A percentile compares a stretch with the other conserved stretches of the same genome.
phyloP scores from a whole-genome alignment of 2,329 filamentous ascomycete genomes.

The Acephala macrosclerotiorum region DNA sequence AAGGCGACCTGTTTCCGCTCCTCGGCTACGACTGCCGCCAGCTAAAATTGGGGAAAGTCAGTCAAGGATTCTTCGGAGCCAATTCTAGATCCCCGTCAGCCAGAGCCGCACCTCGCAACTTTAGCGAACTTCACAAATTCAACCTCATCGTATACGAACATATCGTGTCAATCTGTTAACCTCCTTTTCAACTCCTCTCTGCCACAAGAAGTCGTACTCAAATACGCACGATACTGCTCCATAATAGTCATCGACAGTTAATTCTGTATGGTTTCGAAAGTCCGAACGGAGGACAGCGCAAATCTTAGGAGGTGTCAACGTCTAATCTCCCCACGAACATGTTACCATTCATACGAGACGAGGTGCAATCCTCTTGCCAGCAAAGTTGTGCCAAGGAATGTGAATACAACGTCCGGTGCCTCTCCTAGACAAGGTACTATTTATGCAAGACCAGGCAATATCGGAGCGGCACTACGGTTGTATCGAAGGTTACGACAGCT shows the following conservation, averaged over 20 bases:
- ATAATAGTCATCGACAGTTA: slow-evolving; percentile 2
- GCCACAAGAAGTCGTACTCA: slow-evolving; percentile 11
- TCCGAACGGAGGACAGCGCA: slow-evolving; percentile 20
- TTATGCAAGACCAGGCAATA: slow-evolving; percentile 30
- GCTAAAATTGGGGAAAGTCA: too few relatives aligned
- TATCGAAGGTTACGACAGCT: slow-evolving; percentile 8
- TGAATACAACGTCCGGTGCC: slow-evolving; percentile 27
- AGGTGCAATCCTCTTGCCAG: too few relatives aligned
- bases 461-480: slow-evolving; percentile 24
- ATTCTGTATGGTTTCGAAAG: slow-evolving; percentile 17
- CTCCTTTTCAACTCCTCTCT: slow-evolving; percentile 6
- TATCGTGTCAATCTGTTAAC: slow-evolving; percentile 10
- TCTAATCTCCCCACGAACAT: slow-evolving; percentile 20
- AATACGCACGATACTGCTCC: slow-evolving; percentile 6
- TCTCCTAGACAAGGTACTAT: slow-evolving; percentile 28
- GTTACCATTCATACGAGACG: too few relatives aligned
- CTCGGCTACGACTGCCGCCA: too few relatives aligned
- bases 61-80: slow-evolving; percentile 4
- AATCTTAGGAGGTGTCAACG: slow-evolving; percentile 22
- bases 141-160: slow-evolving; percentile 11
- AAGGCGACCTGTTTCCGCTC: too few relatives aligned
- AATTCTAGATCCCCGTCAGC: slow-evolving; percentile 13
- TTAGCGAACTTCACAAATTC: slow-evolving; percentile 7
- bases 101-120: slow-evolving; percentile 19
- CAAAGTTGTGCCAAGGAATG: too few relatives aligned